phyloP scores from a whole-genome alignment of 2,329 filamentous ascomycete genomes.

The Thielaviopsis musarum region DNA sequence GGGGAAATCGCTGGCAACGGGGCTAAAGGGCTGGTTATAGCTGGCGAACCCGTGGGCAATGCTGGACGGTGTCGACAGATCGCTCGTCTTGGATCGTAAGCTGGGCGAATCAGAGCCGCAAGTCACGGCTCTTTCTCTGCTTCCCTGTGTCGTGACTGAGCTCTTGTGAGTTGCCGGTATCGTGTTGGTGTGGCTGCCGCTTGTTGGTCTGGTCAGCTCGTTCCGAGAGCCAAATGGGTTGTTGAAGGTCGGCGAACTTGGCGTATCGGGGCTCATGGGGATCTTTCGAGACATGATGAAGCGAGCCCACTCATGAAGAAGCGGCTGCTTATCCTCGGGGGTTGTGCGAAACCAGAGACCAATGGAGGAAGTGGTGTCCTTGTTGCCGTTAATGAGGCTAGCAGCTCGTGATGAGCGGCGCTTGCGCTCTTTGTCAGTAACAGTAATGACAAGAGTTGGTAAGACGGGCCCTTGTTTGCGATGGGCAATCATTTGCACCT shows the following conservation, averaged over 20 bases:
- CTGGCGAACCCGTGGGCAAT: conserved; percentile 15
- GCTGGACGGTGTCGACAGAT: conserved; percentile 41
- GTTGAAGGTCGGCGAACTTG: conserved; percentile 35
- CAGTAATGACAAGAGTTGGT: conserved; percentile 40
- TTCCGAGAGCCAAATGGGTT: conserved; percentile 34
- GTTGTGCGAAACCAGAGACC: conserved; percentile 39
- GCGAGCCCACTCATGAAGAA: conserved; percentile 42
- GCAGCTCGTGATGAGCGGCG: conserved; percentile 47
- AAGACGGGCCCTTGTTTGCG: conserved; percentile 43
- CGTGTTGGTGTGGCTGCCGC: conserved; percentile 23
- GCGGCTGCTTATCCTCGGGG: conserved; percentile 32
- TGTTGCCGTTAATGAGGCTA: conserved; percentile 33
- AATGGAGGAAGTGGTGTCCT: conserved; percentile 24
- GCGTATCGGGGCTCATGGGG: conserved; percentile 33
- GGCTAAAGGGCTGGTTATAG: conserved; percentile 16
- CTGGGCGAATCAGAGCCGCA: conserved; percentile 43
- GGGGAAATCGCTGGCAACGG: conserved; percentile 36
- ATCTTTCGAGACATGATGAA: conserved; percentile 31
- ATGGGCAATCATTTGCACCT: conserved; percentile 41
- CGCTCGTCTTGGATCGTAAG: conserved; percentile 43
- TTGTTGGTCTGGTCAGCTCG: conserved; percentile 26
- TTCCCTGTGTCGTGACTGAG: conserved; percentile 31
- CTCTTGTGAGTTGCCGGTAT: conserved; percentile 28
- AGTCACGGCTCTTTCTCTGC: conserved; percentile 27
- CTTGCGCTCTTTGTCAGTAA: conserved; percentile 45